Percentiles rank a stretch among this genome's conserved stretches.
phyloP scores from a whole-genome alignment of 2,329 filamentous ascomycete genomes.

The Epichloe scottii region DNA sequence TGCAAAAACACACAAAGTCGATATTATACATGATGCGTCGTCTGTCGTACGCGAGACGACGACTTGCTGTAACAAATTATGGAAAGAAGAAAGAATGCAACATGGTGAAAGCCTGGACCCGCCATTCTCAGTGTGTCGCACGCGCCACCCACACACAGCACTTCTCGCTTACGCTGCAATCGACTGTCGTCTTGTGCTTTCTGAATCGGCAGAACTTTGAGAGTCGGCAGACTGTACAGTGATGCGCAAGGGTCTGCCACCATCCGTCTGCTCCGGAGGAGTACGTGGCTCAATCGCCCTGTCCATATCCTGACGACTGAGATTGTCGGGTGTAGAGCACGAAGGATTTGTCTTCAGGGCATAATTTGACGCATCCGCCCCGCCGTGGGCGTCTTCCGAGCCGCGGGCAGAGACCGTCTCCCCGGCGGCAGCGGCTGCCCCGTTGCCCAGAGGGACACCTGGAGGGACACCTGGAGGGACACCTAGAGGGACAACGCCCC shows the following conservation, averaged over 20 bases:
- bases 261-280: slow-evolving; percentile 18
- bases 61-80: background rate
- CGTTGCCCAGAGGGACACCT: slow-evolving; percentile 43
- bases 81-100: background rate
- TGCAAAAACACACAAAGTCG: too few species aligned
- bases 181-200: slow-evolving; percentile 14
- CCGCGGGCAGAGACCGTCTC: background rate
- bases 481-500: slow-evolving; percentile 65
- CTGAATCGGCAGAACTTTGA: slow-evolving; percentile 2
- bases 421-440: slow-evolving; percentile 5
- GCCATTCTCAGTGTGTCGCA: background rate
- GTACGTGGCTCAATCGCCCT: slow-evolving; percentile 11
- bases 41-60: background rate
- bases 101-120: background rate
- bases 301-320: background rate
- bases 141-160: background rate
- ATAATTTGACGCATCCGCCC: background rate
- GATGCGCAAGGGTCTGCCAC: slow-evolving; percentile 13
- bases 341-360: background rate
- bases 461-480: too few species aligned
- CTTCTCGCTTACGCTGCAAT: slow-evolving; percentile 1
- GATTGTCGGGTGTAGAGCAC: slow-evolving; percentile 2
- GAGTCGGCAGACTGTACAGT: slow-evolving; percentile 12
- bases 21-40: background rate
- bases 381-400: slow-evolving; percentile 1